phyloP scores from a whole-genome alignment of 1,284 basidiomycete genomes.

The Chalciporus sp. region DNA sequence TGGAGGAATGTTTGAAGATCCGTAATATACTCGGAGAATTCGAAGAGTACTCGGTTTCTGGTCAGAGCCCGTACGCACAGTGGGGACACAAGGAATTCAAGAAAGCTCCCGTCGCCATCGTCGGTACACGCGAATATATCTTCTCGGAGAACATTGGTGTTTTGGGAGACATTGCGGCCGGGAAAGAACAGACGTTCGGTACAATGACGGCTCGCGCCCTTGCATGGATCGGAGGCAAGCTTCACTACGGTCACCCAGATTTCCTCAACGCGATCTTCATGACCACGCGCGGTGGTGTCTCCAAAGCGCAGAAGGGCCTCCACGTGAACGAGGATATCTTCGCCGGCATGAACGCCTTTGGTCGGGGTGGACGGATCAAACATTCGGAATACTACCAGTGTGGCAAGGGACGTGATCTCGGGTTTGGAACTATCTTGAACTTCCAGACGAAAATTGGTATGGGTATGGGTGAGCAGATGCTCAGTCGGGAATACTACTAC shows the following conservation, averaged over 20 bases:
- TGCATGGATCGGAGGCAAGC: conserved; percentile 97
- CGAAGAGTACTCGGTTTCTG: conserved; percentile 91
- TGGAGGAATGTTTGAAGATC: conserved; percentile 99
- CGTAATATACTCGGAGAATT: conserved; percentile 98
- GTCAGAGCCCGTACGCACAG: conserved; percentile 93
- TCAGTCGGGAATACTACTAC: conserved; percentile 99
- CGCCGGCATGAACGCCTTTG: conserved; percentile 99
- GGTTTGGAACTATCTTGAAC: conserved; percentile 98
- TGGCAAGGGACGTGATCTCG: conserved; percentile 98
- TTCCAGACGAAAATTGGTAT: conserved; percentile 99
- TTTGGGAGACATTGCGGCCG: conserved; percentile 97
- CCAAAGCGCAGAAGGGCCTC: conserved; percentile 98
- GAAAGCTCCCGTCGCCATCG: conserved; percentile 93
- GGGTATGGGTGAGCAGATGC: conserved; percentile 99
- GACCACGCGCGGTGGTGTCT: conserved; percentile 98
- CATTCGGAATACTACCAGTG: conserved; percentile 99
- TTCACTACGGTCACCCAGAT: conserved; percentile 99
- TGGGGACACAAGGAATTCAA: conserved; percentile 92
- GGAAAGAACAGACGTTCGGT: conserved; percentile 99
- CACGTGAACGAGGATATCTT: conserved; percentile 99
- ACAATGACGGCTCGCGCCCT: conserved; percentile 96
- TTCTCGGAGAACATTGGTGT: conserved; percentile 99
- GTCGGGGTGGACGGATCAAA: conserved; percentile 98
- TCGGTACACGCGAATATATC: conserved; percentile 99
- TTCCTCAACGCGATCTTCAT: conserved; percentile 99